phyloP scores from a whole-genome alignment of 306 rosid genomes.

The Carpinus fangiana region DNA sequence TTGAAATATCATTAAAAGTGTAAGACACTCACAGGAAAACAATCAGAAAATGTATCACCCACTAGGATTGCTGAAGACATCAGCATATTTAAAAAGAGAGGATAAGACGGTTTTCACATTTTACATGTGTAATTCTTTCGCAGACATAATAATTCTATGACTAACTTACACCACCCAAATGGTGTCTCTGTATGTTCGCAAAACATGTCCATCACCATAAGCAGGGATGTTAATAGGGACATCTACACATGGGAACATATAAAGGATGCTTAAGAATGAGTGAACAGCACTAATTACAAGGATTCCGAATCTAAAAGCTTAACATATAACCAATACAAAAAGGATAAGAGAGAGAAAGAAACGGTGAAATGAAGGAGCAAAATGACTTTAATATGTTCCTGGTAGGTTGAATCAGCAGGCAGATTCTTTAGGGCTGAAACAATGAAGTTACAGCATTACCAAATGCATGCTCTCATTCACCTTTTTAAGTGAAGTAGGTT shows the following conservation, averaged over 20 bases:
- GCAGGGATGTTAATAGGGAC: not conserved
- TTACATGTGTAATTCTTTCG: not conserved
- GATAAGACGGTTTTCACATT: not conserved
- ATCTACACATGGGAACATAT: not conserved
- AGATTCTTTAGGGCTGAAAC: not conserved
- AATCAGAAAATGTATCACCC: not conserved
- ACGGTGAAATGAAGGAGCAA: not conserved
- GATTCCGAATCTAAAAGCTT: not conserved
- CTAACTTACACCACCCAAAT: not conserved
- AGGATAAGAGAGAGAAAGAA: not conserved
- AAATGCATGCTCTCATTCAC: not conserved
- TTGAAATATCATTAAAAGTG: too few relatives aligned
- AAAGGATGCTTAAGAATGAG: not conserved
- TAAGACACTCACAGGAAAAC: too few relatives aligned
- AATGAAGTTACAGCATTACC: not conserved
- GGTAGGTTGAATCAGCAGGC: not conserved
- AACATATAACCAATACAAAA: not conserved
- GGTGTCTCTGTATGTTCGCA: too few relatives aligned
- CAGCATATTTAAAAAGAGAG: not conserved
- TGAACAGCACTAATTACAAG: slow-evolving; percentile 3
- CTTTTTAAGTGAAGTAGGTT: not conserved
- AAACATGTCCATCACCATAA: not conserved
- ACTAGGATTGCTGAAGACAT: slow-evolving; percentile 3
- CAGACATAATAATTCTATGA: not conserved
- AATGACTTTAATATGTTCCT: not conserved